Percentiles rank a stretch among this genome's conserved stretches.
phyloP scores from a whole-genome alignment of 192 early-diverging fungal genomes.

The Glomus cerebriforme region DNA sequence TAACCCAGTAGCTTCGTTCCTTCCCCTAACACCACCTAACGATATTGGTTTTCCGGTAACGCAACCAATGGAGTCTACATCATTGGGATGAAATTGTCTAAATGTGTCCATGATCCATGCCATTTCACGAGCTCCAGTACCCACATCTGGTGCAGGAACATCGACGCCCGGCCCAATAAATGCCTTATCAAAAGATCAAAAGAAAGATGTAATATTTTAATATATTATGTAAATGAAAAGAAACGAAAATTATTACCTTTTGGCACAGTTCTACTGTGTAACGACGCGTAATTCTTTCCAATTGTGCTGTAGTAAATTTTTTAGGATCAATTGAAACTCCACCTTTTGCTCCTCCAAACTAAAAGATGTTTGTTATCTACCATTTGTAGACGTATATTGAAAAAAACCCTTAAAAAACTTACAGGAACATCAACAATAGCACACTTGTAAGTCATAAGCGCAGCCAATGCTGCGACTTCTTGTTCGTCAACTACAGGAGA shows the following conservation, averaged over 20 bases:
- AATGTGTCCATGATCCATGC: slow-evolving; percentile 87
- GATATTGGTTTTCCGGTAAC: slow-evolving; percentile 83
- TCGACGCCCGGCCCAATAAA: slow-evolving; percentile 84
- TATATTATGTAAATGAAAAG: not conserved
- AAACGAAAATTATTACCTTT: slow-evolving; percentile 46
- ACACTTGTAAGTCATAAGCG: slow-evolving; percentile 86
- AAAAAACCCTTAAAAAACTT: not conserved
- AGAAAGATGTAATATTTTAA: not conserved
- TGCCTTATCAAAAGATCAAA: slow-evolving; percentile 27
- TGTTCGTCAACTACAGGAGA: slow-evolving; percentile 77
- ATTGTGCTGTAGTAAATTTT: slow-evolving; percentile 68
- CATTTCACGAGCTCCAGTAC: slow-evolving; percentile 81
- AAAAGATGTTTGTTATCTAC: too few relatives aligned
- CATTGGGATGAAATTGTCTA: slow-evolving; percentile 77
- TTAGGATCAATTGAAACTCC: slow-evolving; percentile 81
- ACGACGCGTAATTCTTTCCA: slow-evolving; percentile 81
- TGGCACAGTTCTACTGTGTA: slow-evolving; percentile 84
- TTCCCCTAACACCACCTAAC: slow-evolving; percentile 79
- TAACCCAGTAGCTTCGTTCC: slow-evolving; percentile 81
- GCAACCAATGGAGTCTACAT: slow-evolving; percentile 79
- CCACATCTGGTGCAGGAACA: slow-evolving; percentile 83
- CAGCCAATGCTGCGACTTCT: slow-evolving; percentile 80
- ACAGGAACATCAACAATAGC: slow-evolving; percentile 81
- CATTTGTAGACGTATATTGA: not conserved
- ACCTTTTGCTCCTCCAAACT: slow-evolving; percentile 76